Base-by-base conservation (phyloP, 1,284 basidiomycete genomes). In the Thecaphora thlaspeos region DNA sequence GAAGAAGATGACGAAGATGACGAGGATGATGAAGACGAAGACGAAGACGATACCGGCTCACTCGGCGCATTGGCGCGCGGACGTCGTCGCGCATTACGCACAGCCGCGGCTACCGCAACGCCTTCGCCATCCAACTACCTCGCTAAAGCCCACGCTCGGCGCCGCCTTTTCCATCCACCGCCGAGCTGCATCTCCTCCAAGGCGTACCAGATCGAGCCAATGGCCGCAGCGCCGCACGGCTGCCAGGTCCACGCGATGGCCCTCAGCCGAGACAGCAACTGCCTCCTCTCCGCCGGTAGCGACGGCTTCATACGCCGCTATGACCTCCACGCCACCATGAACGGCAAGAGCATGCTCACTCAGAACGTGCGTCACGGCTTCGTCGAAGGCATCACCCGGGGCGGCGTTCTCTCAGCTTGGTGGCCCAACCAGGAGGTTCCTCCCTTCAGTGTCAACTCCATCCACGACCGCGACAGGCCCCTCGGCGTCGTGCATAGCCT, bases 291-390 rank as follows among this genome's bases (percentile, higher is more conserved):
- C 4, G 93, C 92, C 37, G 90, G 90, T 11, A 87, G 92, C 58
- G 93, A 97, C 78, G 93, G 93, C 11, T 92, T 91, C 70, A 87
- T 97, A 41, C 86, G 93, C 38, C 86, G 90, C 79, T 96, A 95
- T 80, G 92, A 97, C 78, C 85, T 94, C 47, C 93, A 90, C 79
- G 79, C 87, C 22, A 87, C 89, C 41, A 87, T 91, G 46, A 96
- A 95, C 75, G 87, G 90, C 52, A 89, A 89, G 69, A 86, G 86
- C 36, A 87, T 91, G 73, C 83, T 96, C 64, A 93, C 89, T 32
- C 89, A 91, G 34, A 91, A 91, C 50, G 90, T 94, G 73, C 82
- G 91, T 44, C 87, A 89, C 63, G 88, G 92, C 59, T 90, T 95
- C 18, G 91, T 93, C 7, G 93, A 96, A 76, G 89, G 90, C 15